Base-by-base conservation (phyloP, 139 green algal genomes). In the Ulvella scutata region DNA sequence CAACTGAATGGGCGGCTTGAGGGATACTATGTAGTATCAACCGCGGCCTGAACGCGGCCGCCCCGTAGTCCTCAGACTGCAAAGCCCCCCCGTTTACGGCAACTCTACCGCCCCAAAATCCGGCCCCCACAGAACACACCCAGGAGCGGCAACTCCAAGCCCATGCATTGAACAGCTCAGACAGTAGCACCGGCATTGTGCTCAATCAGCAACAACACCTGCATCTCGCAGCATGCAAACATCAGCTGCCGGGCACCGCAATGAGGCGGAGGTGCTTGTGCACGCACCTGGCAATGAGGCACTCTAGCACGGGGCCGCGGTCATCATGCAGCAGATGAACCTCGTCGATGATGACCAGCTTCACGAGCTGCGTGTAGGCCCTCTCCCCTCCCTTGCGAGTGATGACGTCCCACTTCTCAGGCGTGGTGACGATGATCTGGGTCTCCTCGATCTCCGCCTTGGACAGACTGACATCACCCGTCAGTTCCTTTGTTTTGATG, bases 401-500 rank as follows among this genome's bases (percentile, higher is more conserved):
- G 82, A 99, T 94, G 85, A 99, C 98, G 84, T 99, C 94, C 95
- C 95, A 99, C 87, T 99, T 99, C 85, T 99, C 94, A 4, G 94
- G 94, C 4, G 94, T 99, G 23, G 91, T 96, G n/a, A 99, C 90
- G 37, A 99, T 98, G 79, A 99, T 87, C 73, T 89, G 83, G 4
- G 87, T 94, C 23, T 93, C 90, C 38, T 97, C 91, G 67, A 99
- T 96, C 87, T 99, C 91, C 28, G 83, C 61, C 82, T 90, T 91
- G 38, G 84, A 94, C 79, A 98, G 79, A 77, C 89, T 92, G 77
- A 96, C 88, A 81, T 97, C 92, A 82, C 81, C 92, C 38, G 92
- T 97, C 36, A 97, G 84, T 86, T 97, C 92, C 3, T 83, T 83
- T 61, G 83, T 85, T 43, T 80, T 77, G 37, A 93, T 86, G 74